Conservation (phyloP, 2,329 filamentous ascomycete genomes). For the Fusarium vanettenii region DNA sequence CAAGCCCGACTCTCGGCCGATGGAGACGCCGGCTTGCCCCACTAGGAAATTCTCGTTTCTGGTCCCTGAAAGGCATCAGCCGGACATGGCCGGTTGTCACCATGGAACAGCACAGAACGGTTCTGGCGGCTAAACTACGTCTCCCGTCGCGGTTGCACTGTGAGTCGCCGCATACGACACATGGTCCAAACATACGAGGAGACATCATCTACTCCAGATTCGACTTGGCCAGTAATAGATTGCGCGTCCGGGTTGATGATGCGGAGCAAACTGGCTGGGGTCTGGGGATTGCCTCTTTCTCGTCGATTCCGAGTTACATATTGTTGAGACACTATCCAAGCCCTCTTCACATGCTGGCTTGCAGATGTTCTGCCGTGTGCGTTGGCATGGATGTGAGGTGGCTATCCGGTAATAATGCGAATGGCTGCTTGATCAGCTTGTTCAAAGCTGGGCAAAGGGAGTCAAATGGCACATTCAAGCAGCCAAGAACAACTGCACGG, state of each 20-base stretch:
- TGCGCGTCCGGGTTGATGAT: background rate
- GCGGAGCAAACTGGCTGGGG: background rate
- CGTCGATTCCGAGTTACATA: background rate
- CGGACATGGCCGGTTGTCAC: conserved; percentile 4
- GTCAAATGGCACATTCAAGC: background rate
- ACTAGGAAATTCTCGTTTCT: conserved; percentile 2
- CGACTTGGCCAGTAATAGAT: background rate
- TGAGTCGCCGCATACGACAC: background rate
- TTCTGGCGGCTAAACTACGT: background rate
- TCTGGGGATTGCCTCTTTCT: background rate
- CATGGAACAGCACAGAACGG: background rate
- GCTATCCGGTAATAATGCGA: background rate
- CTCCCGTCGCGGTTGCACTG: background rate
- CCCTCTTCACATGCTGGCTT: background rate
- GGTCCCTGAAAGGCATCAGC: background rate
- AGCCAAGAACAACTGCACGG: background rate
- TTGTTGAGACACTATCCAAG: background rate
- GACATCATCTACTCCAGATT: conserved; percentile 3
- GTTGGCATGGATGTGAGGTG: background rate
- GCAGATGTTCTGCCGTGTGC: background rate
- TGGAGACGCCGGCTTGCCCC: conserved; percentile 26
- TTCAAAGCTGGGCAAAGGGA: background rate
- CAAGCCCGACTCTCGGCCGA: conserved; percentile 38
- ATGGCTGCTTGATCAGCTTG: background rate
- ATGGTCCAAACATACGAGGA: conserved; percentile 28